Conservation (phyloP, 2,329 filamentous ascomycete species). For the Paecilomyces fulvus region DNA sequence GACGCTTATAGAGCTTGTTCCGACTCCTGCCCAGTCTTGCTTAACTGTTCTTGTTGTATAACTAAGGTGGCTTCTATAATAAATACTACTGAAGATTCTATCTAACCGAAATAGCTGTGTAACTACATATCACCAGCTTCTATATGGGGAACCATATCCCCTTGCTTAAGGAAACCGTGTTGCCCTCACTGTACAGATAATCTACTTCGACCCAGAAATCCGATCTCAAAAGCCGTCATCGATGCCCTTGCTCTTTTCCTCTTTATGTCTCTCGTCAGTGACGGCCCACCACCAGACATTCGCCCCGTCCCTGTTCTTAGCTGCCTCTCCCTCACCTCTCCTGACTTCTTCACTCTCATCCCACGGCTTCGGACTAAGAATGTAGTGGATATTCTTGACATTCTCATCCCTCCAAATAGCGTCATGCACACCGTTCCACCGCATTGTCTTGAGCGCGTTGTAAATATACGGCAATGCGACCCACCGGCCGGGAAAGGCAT, state of each 20-base stretch:
- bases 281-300: conserved; percentile 52
- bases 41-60: neutral
- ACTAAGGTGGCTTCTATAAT: neutral
- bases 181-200: neutral
- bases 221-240: conserved; percentile 42
- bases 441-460: conserved; percentile 54
- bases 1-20: neutral
- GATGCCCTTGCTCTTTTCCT: conserved; percentile 42
- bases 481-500: conserved; percentile 51
- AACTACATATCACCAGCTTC: neutral
- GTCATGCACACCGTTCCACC: conserved; percentile 48
- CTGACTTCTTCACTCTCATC: conserved; percentile 35
- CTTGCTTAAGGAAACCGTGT: neutral
- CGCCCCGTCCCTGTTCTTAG: conserved; percentile 36
- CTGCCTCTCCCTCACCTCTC: conserved; percentile 4
- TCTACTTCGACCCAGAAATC: neutral
- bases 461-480: conserved; percentile 52
- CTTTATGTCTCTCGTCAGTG: conserved; percentile 40
- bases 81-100: neutral
- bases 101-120: neutral
- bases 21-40: neutral
- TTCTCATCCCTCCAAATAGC: conserved; percentile 52
- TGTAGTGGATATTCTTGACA: conserved; percentile 57
- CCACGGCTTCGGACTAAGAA: conserved; percentile 56
- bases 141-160: neutral